Evolutionary conservation across 495 filamentous ascomycete genomes (phyloP), one percentile per base, ranked within the genome.

Genomic region (Sporormia fimetaria): DNA sequence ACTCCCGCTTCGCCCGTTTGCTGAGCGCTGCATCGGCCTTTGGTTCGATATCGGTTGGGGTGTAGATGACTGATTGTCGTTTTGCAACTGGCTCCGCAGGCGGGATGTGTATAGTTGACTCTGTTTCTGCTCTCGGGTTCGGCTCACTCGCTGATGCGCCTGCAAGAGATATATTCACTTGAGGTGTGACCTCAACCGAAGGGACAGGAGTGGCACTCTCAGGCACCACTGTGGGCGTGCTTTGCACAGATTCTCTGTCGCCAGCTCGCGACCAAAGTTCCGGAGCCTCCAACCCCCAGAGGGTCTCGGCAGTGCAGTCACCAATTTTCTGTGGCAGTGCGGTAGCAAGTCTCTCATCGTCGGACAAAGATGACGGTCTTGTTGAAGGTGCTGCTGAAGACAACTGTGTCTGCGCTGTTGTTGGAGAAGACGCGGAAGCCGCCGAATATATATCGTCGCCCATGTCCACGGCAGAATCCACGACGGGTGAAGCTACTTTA

Each of bases 351-450:
- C n/a, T n/a, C n/a, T 49, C 49, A 11, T 43, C 49, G 27, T 56
- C 53, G 28, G 53, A 56, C 37, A 56, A 44, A 6, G 53, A 56
- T 28, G 53, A 56, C 1, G 53, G 53, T 15, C 49, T 42, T 18
- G 53, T 56, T 4, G 53, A 56, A 0, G 53, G 40, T 21, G 49
- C 42, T 25, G 22, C 31, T 5, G 53, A 56, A 14, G 53, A 49
- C 4, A 25, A 37, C 31, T 54, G 51, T 3, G 46, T 51, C 21
- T 51, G 47, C 15, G 51, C 47, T 17, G 51, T 51, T 6, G 51
- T 55, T 7, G 51, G 51, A 3, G 51, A 55, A 15, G 30, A 47
- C 26, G 51, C 45, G 16, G 51, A 54, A 7, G 45, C 45, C 32
- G 49, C 44, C 2, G 51, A 54, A 6, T 49, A 41, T 18, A 27